These are phyloP conservation scores for Pezicula rhizophila DNA, from an alignment of 2,329 filamentous ascomycete genomes.

Conservation along the genomic window DNA sequence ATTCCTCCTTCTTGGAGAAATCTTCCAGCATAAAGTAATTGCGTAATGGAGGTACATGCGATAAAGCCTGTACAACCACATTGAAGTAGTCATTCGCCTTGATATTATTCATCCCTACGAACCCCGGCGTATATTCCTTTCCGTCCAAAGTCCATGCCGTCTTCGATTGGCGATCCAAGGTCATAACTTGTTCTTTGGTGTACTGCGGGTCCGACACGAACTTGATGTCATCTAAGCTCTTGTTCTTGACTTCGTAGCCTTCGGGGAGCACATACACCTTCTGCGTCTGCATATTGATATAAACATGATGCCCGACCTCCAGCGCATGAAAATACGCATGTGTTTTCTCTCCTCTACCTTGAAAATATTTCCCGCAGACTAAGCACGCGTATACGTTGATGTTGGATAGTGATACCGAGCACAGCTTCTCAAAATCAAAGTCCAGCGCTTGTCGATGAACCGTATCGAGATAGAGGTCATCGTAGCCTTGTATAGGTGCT, in stretches of 20 bases:
- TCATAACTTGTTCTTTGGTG: conserved; percentile 70
- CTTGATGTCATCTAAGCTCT: conserved; percentile 95
- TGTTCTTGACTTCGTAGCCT: conserved; percentile 92
- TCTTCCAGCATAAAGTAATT: conserved; percentile 90
- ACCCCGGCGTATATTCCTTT: conserved; percentile 85
- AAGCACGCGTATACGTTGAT: conserved; percentile 98
- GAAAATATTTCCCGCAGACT: conserved; percentile 96
- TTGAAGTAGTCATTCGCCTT: conserved; percentile 99
- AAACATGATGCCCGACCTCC: conserved; percentile 93
- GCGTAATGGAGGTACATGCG: conserved; percentile 81
- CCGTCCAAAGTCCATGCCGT: conserved; percentile 72
- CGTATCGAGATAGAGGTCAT: conserved; percentile 94
- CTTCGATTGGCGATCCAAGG: conserved; percentile 62
- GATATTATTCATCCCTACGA: conserved; percentile 99
- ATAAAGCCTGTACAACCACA: conserved; percentile 83
- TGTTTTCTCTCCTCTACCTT: conserved; percentile 87
- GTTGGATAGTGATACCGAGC: conserved; percentile 90
- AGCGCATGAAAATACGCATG: conserved; percentile 97
- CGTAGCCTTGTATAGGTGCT: conserved; percentile 80
- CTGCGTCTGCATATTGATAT: conserved; percentile 93
- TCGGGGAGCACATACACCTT: conserved; percentile 90
- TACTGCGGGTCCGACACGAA: conserved; percentile 92
- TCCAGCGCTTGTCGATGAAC: conserved; percentile 90
- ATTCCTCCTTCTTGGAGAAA: conserved; percentile 66
- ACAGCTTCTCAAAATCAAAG: conserved; percentile 98